Evolutionary conservation across 2,329 filamentous ascomycete genomes (phyloP), one percentile per base, ranked within the genome.

Genomic region (Fusarium proliferatum): DNA sequence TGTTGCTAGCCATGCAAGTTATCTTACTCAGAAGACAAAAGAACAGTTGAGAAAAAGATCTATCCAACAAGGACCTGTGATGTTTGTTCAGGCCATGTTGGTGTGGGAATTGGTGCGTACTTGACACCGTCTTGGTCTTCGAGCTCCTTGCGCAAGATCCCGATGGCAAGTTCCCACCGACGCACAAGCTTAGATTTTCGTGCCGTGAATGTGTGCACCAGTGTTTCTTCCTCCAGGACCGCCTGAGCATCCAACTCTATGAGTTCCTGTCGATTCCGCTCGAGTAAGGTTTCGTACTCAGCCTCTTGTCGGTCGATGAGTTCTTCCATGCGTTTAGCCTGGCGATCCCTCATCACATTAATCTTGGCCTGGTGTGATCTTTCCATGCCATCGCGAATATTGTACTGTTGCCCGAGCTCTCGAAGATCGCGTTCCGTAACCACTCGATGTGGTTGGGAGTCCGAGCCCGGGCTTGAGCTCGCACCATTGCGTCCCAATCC

Each of bases 331-430:
- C 87, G 84, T 77, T 90, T 90, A 3, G 88, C 85, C 77, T 92
- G 90, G 46, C 88, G 87, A 67, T 91, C 90, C n/a, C 90, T 85
- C 83, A 92, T 86, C 33, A 91, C 89, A 74, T 91, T 91, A 78
- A 92, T 90, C 77, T 88, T 88, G 43, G 87, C 84, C 74, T 89
- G 85, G 69, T 91, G 89, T 6, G 89, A 82, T 42, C 88, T 85
- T 67, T 88, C 86, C 84, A 91, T 87, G 70, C 87, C 87, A 76
- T 90, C 89, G 42, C 88, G 86, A 17, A 90, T 76, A 69, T 86
- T 89, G 79, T 91, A 91, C 78, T 91, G 89, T 74, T 90, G 88
- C 15, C 86, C 86, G 7, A 91, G 83, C 76, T 90, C 88, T 39
- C 87, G 85, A 26, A 90, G 81, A 71, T 92, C 88, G 51, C 87